Evolutionary conservation across 2,329 filamentous ascomycete species (phyloP).

Genomic region (Kalmusia sp.): DNA sequence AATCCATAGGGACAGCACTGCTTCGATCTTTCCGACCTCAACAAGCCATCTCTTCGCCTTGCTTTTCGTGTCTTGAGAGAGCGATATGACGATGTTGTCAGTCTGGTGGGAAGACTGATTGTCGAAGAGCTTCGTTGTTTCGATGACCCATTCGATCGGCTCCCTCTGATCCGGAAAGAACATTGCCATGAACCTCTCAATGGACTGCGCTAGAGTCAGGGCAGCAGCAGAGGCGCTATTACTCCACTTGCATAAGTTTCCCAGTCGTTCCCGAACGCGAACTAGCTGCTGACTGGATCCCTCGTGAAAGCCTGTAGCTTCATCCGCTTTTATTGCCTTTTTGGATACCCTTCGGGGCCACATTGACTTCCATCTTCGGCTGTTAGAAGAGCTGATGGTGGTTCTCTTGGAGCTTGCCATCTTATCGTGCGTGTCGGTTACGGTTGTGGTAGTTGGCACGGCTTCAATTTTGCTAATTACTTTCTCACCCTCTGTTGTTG

Average conservation of each 20-base stretch:
- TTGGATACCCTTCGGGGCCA: background rate
- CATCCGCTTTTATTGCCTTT: background rate
- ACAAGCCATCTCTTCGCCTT: background rate
- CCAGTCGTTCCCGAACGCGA: background rate
- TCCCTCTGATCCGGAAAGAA: background rate
- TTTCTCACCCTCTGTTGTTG: background rate
- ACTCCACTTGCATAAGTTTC: background rate
- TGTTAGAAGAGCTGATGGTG: background rate
- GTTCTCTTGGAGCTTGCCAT: background rate
- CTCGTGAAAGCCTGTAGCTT: background rate
- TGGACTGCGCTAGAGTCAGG: background rate
- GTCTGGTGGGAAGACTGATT: background rate
- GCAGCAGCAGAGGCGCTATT: background rate
- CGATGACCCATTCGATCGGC: background rate
- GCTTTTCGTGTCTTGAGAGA: background rate
- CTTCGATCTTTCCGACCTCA: background rate
- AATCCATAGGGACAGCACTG: conserved; percentile 10
- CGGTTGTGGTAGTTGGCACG: background rate
- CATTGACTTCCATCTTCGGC: background rate
- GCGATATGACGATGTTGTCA: background rate
- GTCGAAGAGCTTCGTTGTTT: background rate
- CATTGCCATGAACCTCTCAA: background rate
- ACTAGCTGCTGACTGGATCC: background rate
- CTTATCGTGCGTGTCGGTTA: background rate
- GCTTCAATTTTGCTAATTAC: background rate